Evolutionary conservation across 768 basidiomycete genomes (phyloP).

Genomic region (Hebeloma cylindrosporum): DNA sequence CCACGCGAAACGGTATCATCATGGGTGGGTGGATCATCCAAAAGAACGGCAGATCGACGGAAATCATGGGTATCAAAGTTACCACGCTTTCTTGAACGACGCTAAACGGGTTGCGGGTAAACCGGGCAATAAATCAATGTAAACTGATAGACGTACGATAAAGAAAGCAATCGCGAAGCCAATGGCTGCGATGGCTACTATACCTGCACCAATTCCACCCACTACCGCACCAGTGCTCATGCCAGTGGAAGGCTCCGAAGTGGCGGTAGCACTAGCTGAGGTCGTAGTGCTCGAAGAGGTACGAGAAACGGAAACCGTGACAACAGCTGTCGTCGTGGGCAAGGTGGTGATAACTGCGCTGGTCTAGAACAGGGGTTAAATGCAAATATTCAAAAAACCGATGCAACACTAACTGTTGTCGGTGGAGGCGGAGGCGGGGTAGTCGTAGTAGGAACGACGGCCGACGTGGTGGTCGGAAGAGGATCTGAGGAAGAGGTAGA

Average conservation of each 20-base stretch:
- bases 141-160: conserved; percentile 37
- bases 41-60: conserved; percentile 62
- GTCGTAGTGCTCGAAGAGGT: conserved; percentile 8
- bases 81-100: conserved; percentile 43
- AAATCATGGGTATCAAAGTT: conserved; percentile 58
- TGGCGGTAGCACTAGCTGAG: conserved; percentile 9
- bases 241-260: conserved; percentile 10
- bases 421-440: conserved; percentile 2
- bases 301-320: conserved; percentile 1
- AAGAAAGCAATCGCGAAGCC: conserved; percentile 46
- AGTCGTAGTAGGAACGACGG: conserved; percentile 9
- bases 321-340: conserved; percentile 1
- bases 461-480: conserved; percentile 3
- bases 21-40: conserved; percentile 51
- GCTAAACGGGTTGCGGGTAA: conserved; percentile 28
- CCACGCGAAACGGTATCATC: conserved; percentile 40
- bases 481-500: neutral
- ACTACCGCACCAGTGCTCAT: conserved; percentile 25
- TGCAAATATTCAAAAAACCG: too few species aligned
- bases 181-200: conserved; percentile 42
- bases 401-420: too few species aligned
- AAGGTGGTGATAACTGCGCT: conserved; percentile 3
- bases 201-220: conserved; percentile 45
- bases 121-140: conserved; percentile 3
- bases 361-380: neutral